phyloP scores from a whole-genome alignment of 805 yeast species.

The Maudiozyma saulgeensis region DNA sequence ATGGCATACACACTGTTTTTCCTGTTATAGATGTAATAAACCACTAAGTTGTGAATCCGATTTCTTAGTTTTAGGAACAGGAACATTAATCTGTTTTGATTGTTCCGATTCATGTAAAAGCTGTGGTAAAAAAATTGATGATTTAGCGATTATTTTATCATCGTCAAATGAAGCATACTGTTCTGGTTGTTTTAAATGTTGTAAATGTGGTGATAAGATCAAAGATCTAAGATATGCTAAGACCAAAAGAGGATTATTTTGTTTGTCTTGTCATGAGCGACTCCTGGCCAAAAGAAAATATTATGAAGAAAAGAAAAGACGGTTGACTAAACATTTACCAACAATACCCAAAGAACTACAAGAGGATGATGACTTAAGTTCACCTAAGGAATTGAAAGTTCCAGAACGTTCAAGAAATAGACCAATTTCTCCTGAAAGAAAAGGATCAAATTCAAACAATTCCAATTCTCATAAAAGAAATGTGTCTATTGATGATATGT shows the following conservation, averaged over 20 bases:
- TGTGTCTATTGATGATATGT: constrained; percentile 19
- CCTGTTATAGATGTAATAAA: constrained; percentile 74
- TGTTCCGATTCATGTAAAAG: constrained; percentile 88
- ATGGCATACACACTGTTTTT: constrained; percentile 92
- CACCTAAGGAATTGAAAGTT: not conserved
- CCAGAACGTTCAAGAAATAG: not conserved
- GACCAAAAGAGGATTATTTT: constrained; percentile 86
- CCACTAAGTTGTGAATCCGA: constrained; percentile 80
- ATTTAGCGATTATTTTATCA: constrained; percentile 72
- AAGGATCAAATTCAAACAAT: not conserved
- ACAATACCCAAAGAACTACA: not conserved
- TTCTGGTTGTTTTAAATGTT: constrained; percentile 80
- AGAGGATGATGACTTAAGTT: not conserved
- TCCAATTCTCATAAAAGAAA: constrained; percentile 6
- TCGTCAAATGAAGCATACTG: constrained; percentile 96
- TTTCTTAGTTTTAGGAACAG: constrained; percentile 86
- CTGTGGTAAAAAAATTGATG: constrained; percentile 84
- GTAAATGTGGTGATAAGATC: constrained; percentile 78
- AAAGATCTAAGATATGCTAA: constrained; percentile 88
- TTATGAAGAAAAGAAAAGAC: constrained; percentile 25
- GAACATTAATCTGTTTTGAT: constrained; percentile 79
- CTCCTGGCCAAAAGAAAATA: constrained; percentile 67
- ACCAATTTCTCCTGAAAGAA: not conserved
- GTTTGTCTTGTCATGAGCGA: constrained; percentile 87
- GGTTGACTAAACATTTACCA: constrained; percentile 21